phyloP scores from a whole-genome alignment of 257 asterid species.

The Linderniella brevidens region DNA sequence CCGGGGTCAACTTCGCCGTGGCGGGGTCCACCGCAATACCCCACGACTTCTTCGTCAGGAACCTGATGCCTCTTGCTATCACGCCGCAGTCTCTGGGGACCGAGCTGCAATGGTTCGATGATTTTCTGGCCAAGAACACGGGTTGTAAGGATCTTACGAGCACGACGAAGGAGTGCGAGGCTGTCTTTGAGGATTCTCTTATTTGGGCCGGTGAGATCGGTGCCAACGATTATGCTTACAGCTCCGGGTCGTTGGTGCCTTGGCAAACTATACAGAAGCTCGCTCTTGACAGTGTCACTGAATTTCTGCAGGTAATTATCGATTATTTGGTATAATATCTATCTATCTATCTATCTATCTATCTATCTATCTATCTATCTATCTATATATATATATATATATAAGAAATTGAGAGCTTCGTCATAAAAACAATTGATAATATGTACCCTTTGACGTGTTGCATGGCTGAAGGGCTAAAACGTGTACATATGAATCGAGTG shows the following conservation, averaged over 20 bases:
- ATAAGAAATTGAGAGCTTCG: no score
- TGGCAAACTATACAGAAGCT: conserved; percentile 32
- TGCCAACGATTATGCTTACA: conserved; percentile 60
- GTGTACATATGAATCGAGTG: no score
- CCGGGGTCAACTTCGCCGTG: conserved; percentile 66
- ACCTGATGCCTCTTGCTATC: conserved; percentile 22
- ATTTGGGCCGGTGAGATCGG: conserved; percentile 55
- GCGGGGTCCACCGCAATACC: conserved; percentile 44
- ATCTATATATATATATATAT: no score
- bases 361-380: no score
- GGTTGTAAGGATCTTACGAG: conserved; percentile 16
- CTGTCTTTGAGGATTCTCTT: conserved; percentile 23
- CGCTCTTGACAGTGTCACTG: conserved; percentile 29
- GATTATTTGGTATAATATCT: background rate
- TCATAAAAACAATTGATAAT: no score
- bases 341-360: no score
- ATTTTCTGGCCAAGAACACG: conserved; percentile 4
- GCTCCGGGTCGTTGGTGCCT: conserved; percentile 34
- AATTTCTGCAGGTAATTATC: conserved; percentile 43
- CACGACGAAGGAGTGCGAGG: conserved; percentile 15
- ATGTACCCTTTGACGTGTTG: no score
- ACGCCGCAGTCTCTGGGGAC: conserved; percentile 33
- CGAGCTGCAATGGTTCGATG: conserved; percentile 30
- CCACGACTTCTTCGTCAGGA: conserved; percentile 25
- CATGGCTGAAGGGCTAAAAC: no score